Percentiles rank a stretch among this genome's conserved stretches.
phyloP scores from a whole-genome alignment of 2,329 filamentous ascomycete genomes.

The Cryphonectria radicalis region DNA sequence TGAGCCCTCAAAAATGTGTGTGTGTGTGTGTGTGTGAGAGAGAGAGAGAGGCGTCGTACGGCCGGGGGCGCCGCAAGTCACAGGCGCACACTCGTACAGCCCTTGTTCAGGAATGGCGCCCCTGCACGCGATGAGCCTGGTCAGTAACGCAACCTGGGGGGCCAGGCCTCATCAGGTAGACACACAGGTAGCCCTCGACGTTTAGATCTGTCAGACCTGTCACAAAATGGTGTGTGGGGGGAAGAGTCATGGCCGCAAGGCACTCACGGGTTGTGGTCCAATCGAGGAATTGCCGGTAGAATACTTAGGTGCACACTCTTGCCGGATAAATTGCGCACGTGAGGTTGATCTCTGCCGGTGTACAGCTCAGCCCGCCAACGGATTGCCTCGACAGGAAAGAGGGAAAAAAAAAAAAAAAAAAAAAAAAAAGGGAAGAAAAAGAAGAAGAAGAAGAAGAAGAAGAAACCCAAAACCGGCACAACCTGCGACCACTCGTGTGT shows the following conservation, averaged over 20 bases:
- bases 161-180: background rate
- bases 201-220: conserved; percentile 1
- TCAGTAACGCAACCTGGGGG: background rate
- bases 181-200: background rate
- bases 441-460: background rate
- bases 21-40: no score
- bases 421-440: background rate
- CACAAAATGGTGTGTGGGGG: background rate
- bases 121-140: background rate
- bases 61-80: background rate
- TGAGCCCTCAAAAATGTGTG: background rate
- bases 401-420: background rate
- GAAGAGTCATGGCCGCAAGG: background rate
- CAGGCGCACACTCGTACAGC: background rate
- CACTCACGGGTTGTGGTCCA: background rate
- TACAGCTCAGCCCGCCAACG: background rate
- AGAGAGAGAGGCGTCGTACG: background rate
- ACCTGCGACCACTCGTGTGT: background rate
- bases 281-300: background rate
- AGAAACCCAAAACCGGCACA: background rate
- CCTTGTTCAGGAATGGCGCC: background rate
- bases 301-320: background rate
- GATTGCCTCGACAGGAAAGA: background rate
- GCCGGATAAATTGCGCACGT: background rate
- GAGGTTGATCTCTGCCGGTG: background rate